These are phyloP conservation scores for Globisporangium canariense DNA, from an alignment of 352 stramenopile genomes.

Conservation along the genomic window DNA sequence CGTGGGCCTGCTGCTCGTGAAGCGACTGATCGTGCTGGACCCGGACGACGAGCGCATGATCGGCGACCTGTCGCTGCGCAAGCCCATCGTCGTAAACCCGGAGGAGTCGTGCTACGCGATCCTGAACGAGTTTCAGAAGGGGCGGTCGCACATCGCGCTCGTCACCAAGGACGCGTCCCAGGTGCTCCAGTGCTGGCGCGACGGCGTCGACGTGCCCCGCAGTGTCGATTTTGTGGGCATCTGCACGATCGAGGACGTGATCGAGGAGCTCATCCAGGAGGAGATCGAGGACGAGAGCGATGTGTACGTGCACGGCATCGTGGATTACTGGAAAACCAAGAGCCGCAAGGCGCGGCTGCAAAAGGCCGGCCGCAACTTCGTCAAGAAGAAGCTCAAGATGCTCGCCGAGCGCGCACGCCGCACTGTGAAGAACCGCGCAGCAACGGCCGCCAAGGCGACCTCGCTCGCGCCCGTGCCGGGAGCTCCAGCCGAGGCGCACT, in stretches of 20 bases:
- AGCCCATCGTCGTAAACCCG: constrained; percentile 81
- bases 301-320: constrained; percentile 54
- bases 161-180: constrained; percentile 52
- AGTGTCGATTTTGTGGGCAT: constrained; percentile 77
- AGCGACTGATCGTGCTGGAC: constrained; percentile 88
- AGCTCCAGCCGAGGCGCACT: not conserved
- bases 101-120: constrained; percentile 84
- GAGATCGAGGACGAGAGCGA: constrained; percentile 91
- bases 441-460: constrained; percentile 8
- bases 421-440: constrained; percentile 32
- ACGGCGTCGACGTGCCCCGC: constrained; percentile 33
- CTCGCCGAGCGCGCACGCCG: constrained; percentile 48
- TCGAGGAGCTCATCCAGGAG: constrained; percentile 89
- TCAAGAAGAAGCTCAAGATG: constrained; percentile 52
- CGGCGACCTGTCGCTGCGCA: constrained; percentile 56
- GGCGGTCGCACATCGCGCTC: constrained; percentile 78
- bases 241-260: constrained; percentile 89
- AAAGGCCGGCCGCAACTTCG: constrained; percentile 29
- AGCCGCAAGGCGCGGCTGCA: constrained; percentile 31
- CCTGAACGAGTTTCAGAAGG: constrained; percentile 91
- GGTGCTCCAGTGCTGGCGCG: constrained; percentile 57
- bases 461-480: not conserved
- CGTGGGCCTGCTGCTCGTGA: constrained; percentile 84
- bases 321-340: constrained; percentile 54
- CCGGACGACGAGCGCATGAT: constrained; percentile 70